phyloP scores from a whole-genome alignment of 176 grass and related monocot genomes.

The Oropetium thomaeum region DNA sequence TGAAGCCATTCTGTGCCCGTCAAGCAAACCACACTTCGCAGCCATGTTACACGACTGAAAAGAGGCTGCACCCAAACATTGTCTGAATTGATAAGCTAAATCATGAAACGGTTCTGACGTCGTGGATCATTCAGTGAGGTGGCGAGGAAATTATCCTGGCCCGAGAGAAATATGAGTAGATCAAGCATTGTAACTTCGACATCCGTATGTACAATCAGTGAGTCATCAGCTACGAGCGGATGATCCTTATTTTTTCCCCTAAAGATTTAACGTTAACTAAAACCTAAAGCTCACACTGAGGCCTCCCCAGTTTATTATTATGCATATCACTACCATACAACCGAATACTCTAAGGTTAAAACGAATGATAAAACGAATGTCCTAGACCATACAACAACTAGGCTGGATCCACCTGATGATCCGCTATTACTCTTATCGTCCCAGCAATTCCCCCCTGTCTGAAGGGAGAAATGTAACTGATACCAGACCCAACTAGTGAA shows the following conservation, averaged over 20 bases:
- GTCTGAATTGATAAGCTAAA: not conserved
- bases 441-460: slow-evolving; percentile 17
- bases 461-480: slow-evolving; percentile 4
- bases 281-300: slow-evolving; percentile 38
- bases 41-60: not conserved
- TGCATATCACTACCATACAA: slow-evolving; percentile 37
- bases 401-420: slow-evolving; percentile 19
- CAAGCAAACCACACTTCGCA: not conserved
- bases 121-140: not conserved
- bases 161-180: not conserved
- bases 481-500: slow-evolving; percentile 39
- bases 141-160: not conserved
- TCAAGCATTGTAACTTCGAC: not conserved
- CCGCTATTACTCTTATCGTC: slow-evolving; percentile 17
- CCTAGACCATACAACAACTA: slow-evolving; percentile 45
- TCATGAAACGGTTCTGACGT: not conserved
- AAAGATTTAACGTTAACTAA: slow-evolving; percentile 34
- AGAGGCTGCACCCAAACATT: not conserved
- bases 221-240: not conserved
- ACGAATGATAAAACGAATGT: slow-evolving; percentile 54
- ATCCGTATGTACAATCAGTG: not conserved
- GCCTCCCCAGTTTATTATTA: slow-evolving; percentile 25
- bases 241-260: slow-evolving; percentile 7
- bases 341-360: slow-evolving; percentile 48
- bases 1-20: not conserved